phyloP scores from a whole-genome alignment of 2,329 filamentous ascomycete genomes.

The Fusarium nurragi region DNA sequence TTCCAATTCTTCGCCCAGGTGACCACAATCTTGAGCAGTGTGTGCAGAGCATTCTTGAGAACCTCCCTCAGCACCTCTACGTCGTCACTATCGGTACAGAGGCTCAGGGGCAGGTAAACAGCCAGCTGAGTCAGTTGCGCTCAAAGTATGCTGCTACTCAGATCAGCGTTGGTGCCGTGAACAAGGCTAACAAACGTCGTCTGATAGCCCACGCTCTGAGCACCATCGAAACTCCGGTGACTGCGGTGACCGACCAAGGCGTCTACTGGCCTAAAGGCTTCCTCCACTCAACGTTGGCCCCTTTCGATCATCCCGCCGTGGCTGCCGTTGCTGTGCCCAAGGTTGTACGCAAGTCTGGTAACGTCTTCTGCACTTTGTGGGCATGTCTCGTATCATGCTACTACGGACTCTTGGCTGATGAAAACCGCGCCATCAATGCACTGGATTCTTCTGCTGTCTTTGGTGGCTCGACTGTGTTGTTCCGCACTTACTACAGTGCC shows the following conservation, averaged over 20 bases:
- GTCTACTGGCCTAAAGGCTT: slow-evolving; percentile 23
- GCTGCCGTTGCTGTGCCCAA: slow-evolving; percentile 24
- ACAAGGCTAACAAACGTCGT: slow-evolving; percentile 21
- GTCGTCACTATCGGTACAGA: background rate
- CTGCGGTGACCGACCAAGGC: slow-evolving; percentile 24
- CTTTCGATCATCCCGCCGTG: slow-evolving; percentile 11
- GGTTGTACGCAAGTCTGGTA: background rate
- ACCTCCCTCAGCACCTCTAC: slow-evolving; percentile 2
- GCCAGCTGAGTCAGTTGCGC: background rate
- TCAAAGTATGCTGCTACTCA: background rate
- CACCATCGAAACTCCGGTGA: background rate
- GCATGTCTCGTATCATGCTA: slow-evolving; percentile 14
- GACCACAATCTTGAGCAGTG: background rate
- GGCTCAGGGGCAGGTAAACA: background rate
- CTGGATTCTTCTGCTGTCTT: slow-evolving; percentile 20
- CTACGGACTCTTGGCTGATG: slow-evolving; percentile 4
- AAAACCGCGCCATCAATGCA: slow-evolving; percentile 2
- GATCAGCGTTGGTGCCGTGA: slow-evolving; percentile 32
- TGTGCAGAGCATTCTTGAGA: slow-evolving; percentile 17
- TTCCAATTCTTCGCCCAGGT: slow-evolving; percentile 1
- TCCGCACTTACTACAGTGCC: slow-evolving; percentile 1
- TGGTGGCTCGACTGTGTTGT: slow-evolving; percentile 9
- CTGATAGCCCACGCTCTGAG: slow-evolving; percentile 29
- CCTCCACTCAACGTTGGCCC: slow-evolving; percentile 3
- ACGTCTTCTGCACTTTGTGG: background rate